Evolutionary conservation across 2,329 filamentous ascomycete species (phyloP).

Genomic region (Lasiodiplodia citricola): DNA sequence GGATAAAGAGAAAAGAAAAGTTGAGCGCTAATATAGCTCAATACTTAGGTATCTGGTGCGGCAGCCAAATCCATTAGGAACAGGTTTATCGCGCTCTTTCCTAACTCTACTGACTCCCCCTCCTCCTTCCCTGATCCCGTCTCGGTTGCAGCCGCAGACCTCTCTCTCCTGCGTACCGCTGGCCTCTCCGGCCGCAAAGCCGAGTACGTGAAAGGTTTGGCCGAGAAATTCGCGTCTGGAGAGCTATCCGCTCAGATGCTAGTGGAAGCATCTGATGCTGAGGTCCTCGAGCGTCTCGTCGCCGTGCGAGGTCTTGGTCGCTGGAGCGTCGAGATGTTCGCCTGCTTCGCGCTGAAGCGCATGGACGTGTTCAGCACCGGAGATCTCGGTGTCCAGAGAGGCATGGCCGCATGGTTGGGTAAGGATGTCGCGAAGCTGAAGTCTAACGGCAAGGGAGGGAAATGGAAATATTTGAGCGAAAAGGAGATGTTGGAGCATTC

Average conservation of each 20-base stretch:
- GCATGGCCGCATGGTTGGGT: conserved; percentile 87
- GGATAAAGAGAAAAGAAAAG: not conserved
- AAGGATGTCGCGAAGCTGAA: conserved; percentile 85
- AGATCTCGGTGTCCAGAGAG: conserved; percentile 91
- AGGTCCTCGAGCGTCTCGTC: conserved; percentile 79
- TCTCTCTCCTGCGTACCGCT: conserved; percentile 77
- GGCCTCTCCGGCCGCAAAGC: conserved; percentile 94
- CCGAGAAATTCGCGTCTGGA: conserved; percentile 76
- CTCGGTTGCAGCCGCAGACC: conserved; percentile 67
- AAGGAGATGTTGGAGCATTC: conserved; percentile 86
- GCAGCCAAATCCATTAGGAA: conserved; percentile 88
- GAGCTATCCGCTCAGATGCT: conserved; percentile 79
- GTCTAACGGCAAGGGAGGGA: conserved; percentile 70
- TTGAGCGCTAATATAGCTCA: not conserved
- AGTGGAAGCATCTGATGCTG: conserved; percentile 79
- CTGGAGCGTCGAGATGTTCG: conserved; percentile 99
- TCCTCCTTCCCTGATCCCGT: conserved; percentile 74
- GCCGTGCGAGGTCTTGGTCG: conserved; percentile 84
- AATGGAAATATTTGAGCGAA: conserved; percentile 98
- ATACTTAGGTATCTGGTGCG: conserved; percentile 74
- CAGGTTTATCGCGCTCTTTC: conserved; percentile 80
- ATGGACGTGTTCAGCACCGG: conserved; percentile 93
- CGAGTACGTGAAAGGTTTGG: conserved; percentile 88
- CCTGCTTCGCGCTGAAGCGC: conserved; percentile 90
- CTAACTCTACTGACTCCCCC: conserved; percentile 31